Base-by-base conservation (phyloP, 129 eudicot species). In the Tagetes erecta region DNA sequence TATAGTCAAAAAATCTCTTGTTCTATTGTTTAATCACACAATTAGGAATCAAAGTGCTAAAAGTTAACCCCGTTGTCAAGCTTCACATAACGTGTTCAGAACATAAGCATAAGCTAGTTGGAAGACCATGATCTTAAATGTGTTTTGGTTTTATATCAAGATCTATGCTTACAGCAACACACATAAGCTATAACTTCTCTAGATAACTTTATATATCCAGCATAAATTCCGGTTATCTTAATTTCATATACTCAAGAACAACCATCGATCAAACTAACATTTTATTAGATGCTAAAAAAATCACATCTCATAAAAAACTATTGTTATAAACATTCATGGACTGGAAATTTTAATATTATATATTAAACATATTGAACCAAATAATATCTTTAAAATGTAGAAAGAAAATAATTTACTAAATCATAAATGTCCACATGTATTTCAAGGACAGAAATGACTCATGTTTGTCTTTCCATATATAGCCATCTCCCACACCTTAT, bases 401-500 rank as follows among this genome's bases (percentile, higher is more conserved):
- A 71, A 20, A 6, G 51, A n/a, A 52, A 51, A 38, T 53, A 71
- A 20, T 71, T 38, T 4, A n/a, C 52, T 9, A 53, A 52, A 52
- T 31, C 20, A 53, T 27, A 34, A 49, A 71, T 53, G 49, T 2
- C 64, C 47, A 27, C 39, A 10, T 38, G 27, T 71, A 56, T 37
- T 14, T 71, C 39, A 52, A 53, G 75, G 52, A 53, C 39, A 52
- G 65, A 71, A 71, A 9, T 30, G 39, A 39, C 8, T 71, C 64
- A 37, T 71, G 39, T 71, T 36, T 71, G 49, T 70, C 51, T 37
- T 38, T 37, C 31, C n/a, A 38, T 71, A 36, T 14, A 20, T 37
- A n/a, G 9, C 68, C 9, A 38, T 63, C 37, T 63, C 49, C 50
- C 75, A 71, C 51, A 52, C 75, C 50, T 51, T 52, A 70, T n/a